Conservation (phyloP, 169 alveolate species). For the Plasmodium knowlesi region DNA sequence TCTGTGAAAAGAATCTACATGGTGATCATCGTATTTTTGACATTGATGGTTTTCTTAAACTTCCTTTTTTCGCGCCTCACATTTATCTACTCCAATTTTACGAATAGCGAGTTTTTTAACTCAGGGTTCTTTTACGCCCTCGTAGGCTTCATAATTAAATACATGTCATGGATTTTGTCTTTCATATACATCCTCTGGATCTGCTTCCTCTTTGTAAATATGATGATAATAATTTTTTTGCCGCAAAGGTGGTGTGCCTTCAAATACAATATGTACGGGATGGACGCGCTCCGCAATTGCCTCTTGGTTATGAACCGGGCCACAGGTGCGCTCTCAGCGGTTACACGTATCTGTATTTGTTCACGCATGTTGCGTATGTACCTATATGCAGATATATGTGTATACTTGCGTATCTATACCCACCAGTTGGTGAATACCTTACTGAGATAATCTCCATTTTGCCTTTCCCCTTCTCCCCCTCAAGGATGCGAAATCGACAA, state of each 20-base stretch:
- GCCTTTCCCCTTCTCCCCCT: background rate
- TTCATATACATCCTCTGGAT: conserved; percentile 49
- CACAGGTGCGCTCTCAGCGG: conserved; percentile 8
- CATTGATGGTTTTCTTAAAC: conserved; percentile 53
- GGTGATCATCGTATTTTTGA: conserved; percentile 18
- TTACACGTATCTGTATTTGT: background rate
- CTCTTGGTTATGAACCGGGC: conserved; percentile 17
- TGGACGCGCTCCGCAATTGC: conserved; percentile 60
- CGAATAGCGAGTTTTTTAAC: conserved; percentile 54
- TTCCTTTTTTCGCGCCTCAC: conserved; percentile 67
- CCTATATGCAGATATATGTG: background rate
- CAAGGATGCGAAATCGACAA: conserved; percentile 57
- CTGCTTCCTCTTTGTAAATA: conserved; percentile 28
- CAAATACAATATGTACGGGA: conserved; percentile 40
- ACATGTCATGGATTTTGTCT: conserved; percentile 56
- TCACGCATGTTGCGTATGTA: no score
- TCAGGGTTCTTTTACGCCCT: conserved; percentile 47
- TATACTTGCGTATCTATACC: background rate
- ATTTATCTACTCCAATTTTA: conserved; percentile 53
- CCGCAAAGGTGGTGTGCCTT: conserved; percentile 24
- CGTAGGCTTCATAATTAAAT: conserved; percentile 54
- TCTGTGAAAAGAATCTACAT: conserved; percentile 25
- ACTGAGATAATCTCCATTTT: background rate
- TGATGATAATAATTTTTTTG: conserved; percentile 10
- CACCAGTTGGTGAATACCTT: background rate